phyloP scores from a whole-genome alignment of 192 early-diverging fungal species.

The Gaertneriomyces semiglobifer region DNA sequence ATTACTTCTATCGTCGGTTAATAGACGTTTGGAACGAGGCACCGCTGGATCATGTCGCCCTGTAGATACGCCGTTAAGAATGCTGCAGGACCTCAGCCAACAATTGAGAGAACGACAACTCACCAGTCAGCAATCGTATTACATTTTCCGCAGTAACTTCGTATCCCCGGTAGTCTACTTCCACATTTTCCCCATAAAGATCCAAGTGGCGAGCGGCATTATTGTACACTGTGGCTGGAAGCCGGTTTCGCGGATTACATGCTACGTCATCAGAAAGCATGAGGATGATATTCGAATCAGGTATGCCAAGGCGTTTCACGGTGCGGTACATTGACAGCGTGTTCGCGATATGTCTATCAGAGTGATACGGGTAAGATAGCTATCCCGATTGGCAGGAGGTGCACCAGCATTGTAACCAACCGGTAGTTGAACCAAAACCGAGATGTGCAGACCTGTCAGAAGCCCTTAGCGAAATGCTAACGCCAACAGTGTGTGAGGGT shows the following conservation, averaged over 20 bases:
- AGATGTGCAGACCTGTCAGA: constrained; percentile 81
- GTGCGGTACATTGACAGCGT: constrained; percentile 98
- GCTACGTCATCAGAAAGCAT: constrained; percentile 99
- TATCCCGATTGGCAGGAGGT: neutral
- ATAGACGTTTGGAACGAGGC: constrained; percentile 87
- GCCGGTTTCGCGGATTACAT: constrained; percentile 91
- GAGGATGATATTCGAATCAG: constrained; percentile 97
- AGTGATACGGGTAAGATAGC: neutral
- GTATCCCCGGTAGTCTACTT: constrained; percentile 98
- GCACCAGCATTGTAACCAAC: neutral
- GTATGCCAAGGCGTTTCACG: constrained; percentile 95
- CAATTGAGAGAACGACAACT: neutral
- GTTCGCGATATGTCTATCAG: constrained; percentile 83
- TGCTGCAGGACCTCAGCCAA: neutral
- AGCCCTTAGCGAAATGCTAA: too few species aligned
- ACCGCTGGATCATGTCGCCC: constrained; percentile 81
- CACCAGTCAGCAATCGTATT: constrained; percentile 85
- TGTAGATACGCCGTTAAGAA: constrained; percentile 22
- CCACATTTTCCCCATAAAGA: constrained; percentile 94
- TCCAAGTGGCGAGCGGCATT: constrained; percentile 78
- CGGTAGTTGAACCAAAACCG: constrained; percentile 99
- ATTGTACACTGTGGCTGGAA: constrained; percentile 90
- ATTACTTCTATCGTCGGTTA: constrained; percentile 95
- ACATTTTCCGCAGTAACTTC: constrained; percentile 99
- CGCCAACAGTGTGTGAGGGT: too few species aligned